Conservation (phyloP, 768 basidiomycete genomes). For the Coprinopsis sp. region DNA sequence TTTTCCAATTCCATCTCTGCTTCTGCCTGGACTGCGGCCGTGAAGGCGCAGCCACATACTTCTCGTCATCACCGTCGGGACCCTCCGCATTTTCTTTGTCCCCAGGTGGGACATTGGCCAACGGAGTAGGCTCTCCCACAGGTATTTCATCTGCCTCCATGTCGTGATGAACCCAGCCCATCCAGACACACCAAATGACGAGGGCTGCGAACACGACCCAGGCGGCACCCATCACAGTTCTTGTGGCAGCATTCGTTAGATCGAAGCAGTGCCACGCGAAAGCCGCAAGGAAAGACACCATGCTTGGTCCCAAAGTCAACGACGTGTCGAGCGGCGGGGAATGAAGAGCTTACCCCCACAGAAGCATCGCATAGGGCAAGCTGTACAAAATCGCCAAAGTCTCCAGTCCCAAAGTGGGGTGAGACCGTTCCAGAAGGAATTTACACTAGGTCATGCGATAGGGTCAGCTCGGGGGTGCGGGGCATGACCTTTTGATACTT, state of each 20-base stretch:
- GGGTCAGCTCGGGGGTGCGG: slow-evolving; percentile 13
- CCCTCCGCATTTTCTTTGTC: too few species aligned
- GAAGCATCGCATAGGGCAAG: slow-evolving; percentile 24
- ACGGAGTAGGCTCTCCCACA: not conserved
- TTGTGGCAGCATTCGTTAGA: slow-evolving; percentile 13
- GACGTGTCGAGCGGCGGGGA: not conserved
- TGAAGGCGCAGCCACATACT: not conserved
- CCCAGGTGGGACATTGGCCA: too few species aligned
- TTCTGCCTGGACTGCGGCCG: not conserved
- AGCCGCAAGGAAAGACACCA: slow-evolving; percentile 22
- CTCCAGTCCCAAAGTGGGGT: slow-evolving; percentile 14
- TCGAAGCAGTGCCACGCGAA: slow-evolving; percentile 25
- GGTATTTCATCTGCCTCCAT: not conserved
- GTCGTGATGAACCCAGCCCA: slow-evolving; percentile 14
- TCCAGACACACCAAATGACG: slow-evolving; percentile 22
- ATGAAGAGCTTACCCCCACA: slow-evolving; percentile 21
- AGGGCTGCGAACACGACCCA: slow-evolving; percentile 10
- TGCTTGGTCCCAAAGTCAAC: slow-evolving; percentile 11
- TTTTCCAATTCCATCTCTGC: not conserved
- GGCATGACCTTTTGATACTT: slow-evolving; percentile 13
- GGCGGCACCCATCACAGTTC: slow-evolving; percentile 12
- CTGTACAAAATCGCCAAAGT: slow-evolving; percentile 24
- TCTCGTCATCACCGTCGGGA: too few species aligned
- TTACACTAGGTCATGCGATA: slow-evolving; percentile 12
- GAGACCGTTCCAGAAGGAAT: slow-evolving; percentile 6